phyloP scores from a whole-genome alignment of 1,139 yeast genomes.

The Keqinozyma sinolaborantium region DNA sequence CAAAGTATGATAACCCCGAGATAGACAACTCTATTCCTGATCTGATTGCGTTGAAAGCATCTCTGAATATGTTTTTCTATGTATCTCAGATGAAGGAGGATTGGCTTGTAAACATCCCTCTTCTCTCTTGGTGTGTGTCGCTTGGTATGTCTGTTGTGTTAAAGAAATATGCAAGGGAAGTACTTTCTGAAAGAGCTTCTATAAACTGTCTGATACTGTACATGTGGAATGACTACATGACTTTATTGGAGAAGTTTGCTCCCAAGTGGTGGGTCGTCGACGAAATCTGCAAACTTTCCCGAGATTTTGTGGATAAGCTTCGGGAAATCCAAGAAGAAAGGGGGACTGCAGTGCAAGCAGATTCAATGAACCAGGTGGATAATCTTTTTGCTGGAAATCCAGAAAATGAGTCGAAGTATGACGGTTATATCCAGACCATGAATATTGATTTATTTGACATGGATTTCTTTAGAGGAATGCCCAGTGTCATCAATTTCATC shows the following conservation, averaged over 20 bases:
- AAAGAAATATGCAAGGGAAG: slow-evolving; percentile 9
- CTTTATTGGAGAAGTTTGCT: slow-evolving; percentile 18
- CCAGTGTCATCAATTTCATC: slow-evolving; percentile 16
- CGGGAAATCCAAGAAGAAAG: slow-evolving; percentile 6
- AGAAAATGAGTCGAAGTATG: slow-evolving; percentile 11
- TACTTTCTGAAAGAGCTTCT: slow-evolving; percentile 3
- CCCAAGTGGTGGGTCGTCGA: slow-evolving; percentile 29
- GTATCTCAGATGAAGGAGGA: slow-evolving; percentile 16
- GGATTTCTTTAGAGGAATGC: slow-evolving; percentile 26
- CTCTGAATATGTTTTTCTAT: slow-evolving; percentile 26
- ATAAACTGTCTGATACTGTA: neutral
- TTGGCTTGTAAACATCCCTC: slow-evolving; percentile 20
- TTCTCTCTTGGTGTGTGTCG: slow-evolving; percentile 26
- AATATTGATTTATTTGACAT: slow-evolving; percentile 29
- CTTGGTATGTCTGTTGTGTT: slow-evolving; percentile 13
- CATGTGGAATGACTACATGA: slow-evolving; percentile 12
- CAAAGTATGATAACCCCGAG: slow-evolving; percentile 21
- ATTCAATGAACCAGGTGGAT: neutral
- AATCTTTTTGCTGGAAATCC: neutral
- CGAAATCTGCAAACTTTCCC: slow-evolving; percentile 21
- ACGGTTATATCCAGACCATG: slow-evolving; percentile 25
- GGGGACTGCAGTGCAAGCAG: neutral
- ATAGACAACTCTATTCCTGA: slow-evolving; percentile 23
- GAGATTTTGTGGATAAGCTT: slow-evolving; percentile 19
- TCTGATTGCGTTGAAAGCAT: slow-evolving; percentile 17